Evolutionary conservation across 305 asterid species (phyloP).

Genomic region (Ilex paraguariensis): DNA sequence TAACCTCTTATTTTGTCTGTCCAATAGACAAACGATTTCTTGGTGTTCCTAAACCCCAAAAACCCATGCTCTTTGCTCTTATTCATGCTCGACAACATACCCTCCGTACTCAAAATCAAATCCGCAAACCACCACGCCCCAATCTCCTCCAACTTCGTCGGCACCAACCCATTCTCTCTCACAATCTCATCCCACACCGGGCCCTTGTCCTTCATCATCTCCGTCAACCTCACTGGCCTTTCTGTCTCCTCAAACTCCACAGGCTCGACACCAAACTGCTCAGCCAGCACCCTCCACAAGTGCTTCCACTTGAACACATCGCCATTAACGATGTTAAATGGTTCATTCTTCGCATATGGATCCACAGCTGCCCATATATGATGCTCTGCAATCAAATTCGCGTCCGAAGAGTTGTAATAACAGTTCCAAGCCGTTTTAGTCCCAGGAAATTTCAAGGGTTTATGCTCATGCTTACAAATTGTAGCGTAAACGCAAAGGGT

Average conservation of each 20-base stretch:
- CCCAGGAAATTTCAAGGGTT: conserved; percentile 44
- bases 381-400: conserved; percentile 59
- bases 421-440: conserved; percentile 44
- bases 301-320: conserved; percentile 63
- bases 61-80: conserved; percentile 53
- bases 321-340: conserved; percentile 52
- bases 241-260: conserved; percentile 45
- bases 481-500: conserved; percentile 49
- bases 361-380: conserved; percentile 18
- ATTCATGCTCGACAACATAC: conserved; percentile 29
- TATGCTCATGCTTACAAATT: conserved; percentile 53
- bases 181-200: conserved; percentile 43
- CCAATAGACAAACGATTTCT: conserved; percentile 34
- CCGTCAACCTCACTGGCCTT: conserved; percentile 18
- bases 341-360: conserved; percentile 51
- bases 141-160: conserved; percentile 28
- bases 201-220: conserved; percentile 47
- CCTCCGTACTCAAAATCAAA: conserved; percentile 4
- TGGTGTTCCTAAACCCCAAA: conserved; percentile 41
- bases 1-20: conserved; percentile 34
- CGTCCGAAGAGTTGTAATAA: conserved; percentile 51
- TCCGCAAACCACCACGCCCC: conserved; percentile 45
- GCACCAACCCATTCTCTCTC: conserved; percentile 28
- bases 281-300: conserved; percentile 55
- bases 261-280: conserved; percentile 50